phyloP scores from a whole-genome alignment of 2,329 filamentous ascomycete species.

The Aspergillus brunneoviolaceus region DNA sequence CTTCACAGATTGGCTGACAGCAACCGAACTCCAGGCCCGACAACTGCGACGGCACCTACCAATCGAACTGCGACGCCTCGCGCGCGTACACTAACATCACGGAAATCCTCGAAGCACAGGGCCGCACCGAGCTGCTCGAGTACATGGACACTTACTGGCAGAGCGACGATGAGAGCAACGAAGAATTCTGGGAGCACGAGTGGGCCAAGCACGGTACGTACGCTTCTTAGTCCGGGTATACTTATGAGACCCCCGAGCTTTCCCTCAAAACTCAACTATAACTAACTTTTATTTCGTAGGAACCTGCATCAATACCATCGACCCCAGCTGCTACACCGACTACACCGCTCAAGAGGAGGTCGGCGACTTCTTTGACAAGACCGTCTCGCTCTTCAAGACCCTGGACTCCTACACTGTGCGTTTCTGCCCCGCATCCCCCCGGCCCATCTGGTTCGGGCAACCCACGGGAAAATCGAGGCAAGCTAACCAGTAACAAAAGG shows the following conservation, averaged over 20 bases:
- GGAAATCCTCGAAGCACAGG: constrained; percentile 53
- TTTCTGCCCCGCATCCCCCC: background rate
- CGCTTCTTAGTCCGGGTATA: too few relatives aligned
- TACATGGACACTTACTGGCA: constrained; percentile 65
- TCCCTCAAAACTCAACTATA: too few relatives aligned
- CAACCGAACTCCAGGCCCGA: constrained; percentile 40
- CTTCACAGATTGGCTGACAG: background rate
- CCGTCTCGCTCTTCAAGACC: constrained; percentile 56
- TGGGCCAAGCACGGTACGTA: constrained; percentile 64
- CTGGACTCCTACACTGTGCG: constrained; percentile 55
- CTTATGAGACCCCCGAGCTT: too few relatives aligned
- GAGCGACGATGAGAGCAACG: constrained; percentile 54
- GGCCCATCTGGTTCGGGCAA: background rate
- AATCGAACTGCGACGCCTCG: constrained; percentile 55
- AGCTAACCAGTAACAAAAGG: constrained; percentile 30
- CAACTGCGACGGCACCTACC: constrained; percentile 59
- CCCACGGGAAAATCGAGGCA: background rate
- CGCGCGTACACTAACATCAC: constrained; percentile 60
- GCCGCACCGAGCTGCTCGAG: constrained; percentile 50
- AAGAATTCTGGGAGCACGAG: constrained; percentile 67
- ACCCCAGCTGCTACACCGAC: constrained; percentile 62
- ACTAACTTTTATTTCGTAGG: constrained; percentile 23
- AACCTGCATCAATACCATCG: constrained; percentile 69
- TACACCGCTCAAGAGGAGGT: constrained; percentile 58
- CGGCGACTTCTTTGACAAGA: constrained; percentile 57